phyloP scores from a whole-genome alignment of 2,329 filamentous ascomycete species.

The Arthroderma uncinatum region DNA sequence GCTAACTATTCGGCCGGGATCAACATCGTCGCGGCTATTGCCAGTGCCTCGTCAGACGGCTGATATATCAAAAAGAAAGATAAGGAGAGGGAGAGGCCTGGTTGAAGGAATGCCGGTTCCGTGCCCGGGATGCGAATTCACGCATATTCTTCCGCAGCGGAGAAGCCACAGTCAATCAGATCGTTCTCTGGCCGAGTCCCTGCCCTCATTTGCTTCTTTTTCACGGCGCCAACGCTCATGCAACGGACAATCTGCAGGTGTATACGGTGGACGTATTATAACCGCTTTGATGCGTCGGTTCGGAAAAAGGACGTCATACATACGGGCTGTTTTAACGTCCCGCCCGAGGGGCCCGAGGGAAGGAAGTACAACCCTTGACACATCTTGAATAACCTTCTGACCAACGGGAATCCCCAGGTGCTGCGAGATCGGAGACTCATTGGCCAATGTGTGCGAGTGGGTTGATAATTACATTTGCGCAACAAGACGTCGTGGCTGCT shows the following conservation, averaged over 20 bases:
- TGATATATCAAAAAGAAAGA: not conserved
- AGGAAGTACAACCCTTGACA: not conserved
- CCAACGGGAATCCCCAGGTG: not conserved
- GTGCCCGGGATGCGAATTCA: not conserved
- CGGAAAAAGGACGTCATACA: not conserved
- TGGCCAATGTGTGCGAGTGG: not conserved
- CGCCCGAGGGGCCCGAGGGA: not conserved
- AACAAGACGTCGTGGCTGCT: not conserved
- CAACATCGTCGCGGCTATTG: not conserved
- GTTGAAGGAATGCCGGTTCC: not conserved
- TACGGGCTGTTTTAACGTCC: not conserved
- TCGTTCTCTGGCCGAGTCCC: not conserved
- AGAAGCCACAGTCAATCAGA: not conserved
- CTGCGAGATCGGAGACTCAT: not conserved
- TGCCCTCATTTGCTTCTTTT: not conserved
- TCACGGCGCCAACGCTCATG: not conserved
- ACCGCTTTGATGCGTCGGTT: not conserved
- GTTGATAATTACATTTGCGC: not conserved
- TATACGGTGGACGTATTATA: too few species aligned
- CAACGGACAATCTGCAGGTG: too few species aligned
- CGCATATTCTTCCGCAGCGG: not conserved
- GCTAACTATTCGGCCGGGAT: not conserved
- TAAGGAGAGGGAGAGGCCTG: not conserved
- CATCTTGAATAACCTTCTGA: not conserved
- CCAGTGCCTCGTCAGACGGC: not conserved